Evolutionary conservation across 1,139 yeast genomes (phyloP).

Genomic region (Magnusiomyces suaveolens): DNA sequence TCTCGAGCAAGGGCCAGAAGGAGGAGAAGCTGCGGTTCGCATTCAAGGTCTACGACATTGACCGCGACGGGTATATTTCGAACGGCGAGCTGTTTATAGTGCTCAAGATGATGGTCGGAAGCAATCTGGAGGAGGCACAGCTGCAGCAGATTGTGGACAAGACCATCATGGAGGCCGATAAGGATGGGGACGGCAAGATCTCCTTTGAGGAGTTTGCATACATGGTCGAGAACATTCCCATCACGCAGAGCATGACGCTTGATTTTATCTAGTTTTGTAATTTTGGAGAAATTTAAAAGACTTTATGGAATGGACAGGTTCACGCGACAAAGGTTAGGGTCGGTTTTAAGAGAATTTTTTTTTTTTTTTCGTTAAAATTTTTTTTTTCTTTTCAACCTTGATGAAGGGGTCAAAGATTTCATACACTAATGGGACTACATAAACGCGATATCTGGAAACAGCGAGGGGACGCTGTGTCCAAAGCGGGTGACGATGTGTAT

Average conservation of each 20-base stretch:
- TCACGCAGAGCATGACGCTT: slow-evolving; percentile 34
- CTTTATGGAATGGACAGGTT: too few species aligned
- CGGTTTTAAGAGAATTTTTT: too few species aligned
- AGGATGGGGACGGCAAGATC: slow-evolving; percentile 81
- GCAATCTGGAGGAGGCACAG: slow-evolving; percentile 74
- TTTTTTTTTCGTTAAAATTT: too few species aligned
- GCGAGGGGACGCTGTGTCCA: too few species aligned
- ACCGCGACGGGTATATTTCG: slow-evolving; percentile 87
- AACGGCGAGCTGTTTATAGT: slow-evolving; percentile 92
- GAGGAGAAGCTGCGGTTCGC: slow-evolving; percentile 83
- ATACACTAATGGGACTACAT: too few species aligned
- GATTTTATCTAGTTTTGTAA: slow-evolving; percentile 30
- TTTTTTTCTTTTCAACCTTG: too few species aligned
- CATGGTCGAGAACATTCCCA: slow-evolving; percentile 33
- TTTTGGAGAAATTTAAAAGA: too few species aligned
- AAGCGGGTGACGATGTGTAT: too few species aligned
- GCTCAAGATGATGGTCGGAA: slow-evolving; percentile 95
- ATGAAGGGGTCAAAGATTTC: too few species aligned
- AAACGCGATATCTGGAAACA: too few species aligned
- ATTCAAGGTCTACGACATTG: slow-evolving; percentile 90
- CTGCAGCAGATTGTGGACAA: slow-evolving; percentile 92
- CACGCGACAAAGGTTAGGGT: too few species aligned
- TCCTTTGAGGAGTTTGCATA: slow-evolving; percentile 78
- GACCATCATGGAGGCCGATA: slow-evolving; percentile 90
- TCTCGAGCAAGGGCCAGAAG: slow-evolving; percentile 77